A percentile compares a stretch with the other conserved stretches of the same genome.
Evolutionary conservation across 2,329 filamentous ascomycete species (phyloP).

Genomic region (Xylaria sp.): DNA sequence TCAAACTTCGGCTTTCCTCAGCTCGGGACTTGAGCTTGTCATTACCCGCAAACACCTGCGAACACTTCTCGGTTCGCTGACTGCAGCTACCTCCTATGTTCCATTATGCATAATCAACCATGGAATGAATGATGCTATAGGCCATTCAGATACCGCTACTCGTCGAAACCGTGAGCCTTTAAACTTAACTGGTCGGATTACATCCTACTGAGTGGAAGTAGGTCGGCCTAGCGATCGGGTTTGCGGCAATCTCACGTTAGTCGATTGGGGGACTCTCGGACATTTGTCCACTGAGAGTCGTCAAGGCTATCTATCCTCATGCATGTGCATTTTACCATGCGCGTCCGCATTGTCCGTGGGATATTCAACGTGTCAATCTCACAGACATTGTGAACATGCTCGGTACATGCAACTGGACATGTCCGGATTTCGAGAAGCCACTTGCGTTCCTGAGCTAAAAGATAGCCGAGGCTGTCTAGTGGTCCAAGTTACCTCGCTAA

Average conservation of each 20-base stretch:
- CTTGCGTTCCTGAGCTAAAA: slow-evolving; percentile 28
- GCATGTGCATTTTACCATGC: slow-evolving; percentile 40
- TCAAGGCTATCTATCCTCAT: slow-evolving; percentile 39
- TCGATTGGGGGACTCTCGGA: slow-evolving; percentile 18
- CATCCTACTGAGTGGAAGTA: not conserved
- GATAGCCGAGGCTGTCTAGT: slow-evolving; percentile 21
- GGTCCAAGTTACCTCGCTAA: slow-evolving; percentile 26
- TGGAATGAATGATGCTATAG: slow-evolving; percentile 11
- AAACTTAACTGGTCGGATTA: slow-evolving; percentile 4
- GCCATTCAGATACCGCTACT: slow-evolving; percentile 7
- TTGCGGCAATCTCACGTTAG: slow-evolving; percentile 16
- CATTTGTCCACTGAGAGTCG: slow-evolving; percentile 42
- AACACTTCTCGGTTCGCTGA: slow-evolving; percentile 6
- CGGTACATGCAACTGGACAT: slow-evolving; percentile 35
- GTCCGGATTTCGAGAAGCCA: slow-evolving; percentile 29
- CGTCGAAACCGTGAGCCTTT: slow-evolving; percentile 11
- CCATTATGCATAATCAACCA: slow-evolving; percentile 12
- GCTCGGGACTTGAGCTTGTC: not conserved
- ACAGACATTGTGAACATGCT: slow-evolving; percentile 40
- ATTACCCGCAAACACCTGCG: slow-evolving; percentile 3
- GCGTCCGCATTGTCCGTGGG: slow-evolving; percentile 36
- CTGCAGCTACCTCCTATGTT: not conserved
- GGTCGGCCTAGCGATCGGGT: slow-evolving; percentile 10
- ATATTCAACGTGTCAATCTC: slow-evolving; percentile 51
- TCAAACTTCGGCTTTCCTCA: slow-evolving; percentile 7